Base-by-base conservation (phyloP, 345 rosid genomes). In the Moringa oleifera region DNA sequence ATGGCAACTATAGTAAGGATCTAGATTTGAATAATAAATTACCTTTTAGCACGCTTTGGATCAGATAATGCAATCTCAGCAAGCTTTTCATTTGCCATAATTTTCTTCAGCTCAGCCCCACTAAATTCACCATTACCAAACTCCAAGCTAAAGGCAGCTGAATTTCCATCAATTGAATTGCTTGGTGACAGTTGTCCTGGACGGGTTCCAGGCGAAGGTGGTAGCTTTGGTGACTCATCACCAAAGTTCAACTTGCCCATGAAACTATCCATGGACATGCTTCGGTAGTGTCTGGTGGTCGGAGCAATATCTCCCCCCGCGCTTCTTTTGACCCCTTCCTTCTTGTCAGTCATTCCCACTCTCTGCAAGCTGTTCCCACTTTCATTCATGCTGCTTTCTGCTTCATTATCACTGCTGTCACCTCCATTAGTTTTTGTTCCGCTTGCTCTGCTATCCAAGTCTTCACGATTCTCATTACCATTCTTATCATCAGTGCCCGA, bases 31-130 rank as follows among this genome's bases (percentile, higher is more conserved):
- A 25, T 23, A 10, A 33, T 20, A 33, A 33, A 33, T 33, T 65
- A 86, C 98, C 98, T 92, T 75, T 93, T 93, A 45, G 88, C 96
- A 55, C 95, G 94, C 74, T 89, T 91, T 57, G 98, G 94, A 33
- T 88, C 98, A 56, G 82, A 23, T 75, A 84, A 61, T 18, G 97
- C 98, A 76, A 93, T 93, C 83, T 93, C 98, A 0, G 91, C 82
- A 69, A 93, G 85, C 71, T 93, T 93, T 53, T 93, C 97, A 79
- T 93, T 93, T 0, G 85, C 90, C 96, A 93, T 93, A 31, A 93
- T 93, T 73, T 92, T 92, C 83, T 92, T 92, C 77, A 92, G 65
- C 37, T 89, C 98, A 10, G 83, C 86, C 18, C 81, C 84, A 68
- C 76, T 93, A 66, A 93, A 90, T 71, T 93, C 98, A 1, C 97